Conservation (phyloP, 202 grass and related monocot genomes). For the Musa balbisiana region DNA sequence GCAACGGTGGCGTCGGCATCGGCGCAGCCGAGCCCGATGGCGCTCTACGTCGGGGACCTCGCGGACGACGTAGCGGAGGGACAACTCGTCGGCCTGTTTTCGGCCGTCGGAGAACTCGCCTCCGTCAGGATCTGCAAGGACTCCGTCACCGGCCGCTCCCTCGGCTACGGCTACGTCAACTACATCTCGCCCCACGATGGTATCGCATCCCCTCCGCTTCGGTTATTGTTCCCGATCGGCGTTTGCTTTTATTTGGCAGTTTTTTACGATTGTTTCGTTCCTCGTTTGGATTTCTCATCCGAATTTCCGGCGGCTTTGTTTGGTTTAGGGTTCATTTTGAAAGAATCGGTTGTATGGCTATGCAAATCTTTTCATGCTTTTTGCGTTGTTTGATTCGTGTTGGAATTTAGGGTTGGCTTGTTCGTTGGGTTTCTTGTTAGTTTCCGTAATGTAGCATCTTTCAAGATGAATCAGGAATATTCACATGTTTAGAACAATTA, state of each 20-base stretch:
- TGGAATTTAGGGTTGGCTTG: too few species aligned
- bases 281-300: background rate
- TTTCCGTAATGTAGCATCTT: too few species aligned
- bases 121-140: constrained; percentile 76
- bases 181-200: constrained; percentile 58
- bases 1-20: background rate
- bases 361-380: too few species aligned
- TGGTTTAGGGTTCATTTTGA: background rate
- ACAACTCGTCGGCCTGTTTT: constrained; percentile 55
- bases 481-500: too few species aligned
- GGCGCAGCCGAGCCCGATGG: constrained; percentile 22
- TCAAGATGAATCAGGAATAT: too few species aligned
- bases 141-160: constrained; percentile 40
- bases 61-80: constrained; percentile 41
- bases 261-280: background rate
- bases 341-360: too few species aligned
- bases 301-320: background rate
- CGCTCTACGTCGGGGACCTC: constrained; percentile 86
- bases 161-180: constrained; percentile 78
- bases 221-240: background rate
- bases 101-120: constrained; percentile 42
- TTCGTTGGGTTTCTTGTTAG: too few species aligned
- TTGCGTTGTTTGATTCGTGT: too few species aligned
- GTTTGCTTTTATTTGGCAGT: background rate
- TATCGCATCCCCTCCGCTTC: constrained; percentile 15